Evolutionary conservation across 129 eudicot species (phyloP), one percentile per base, ranked within the genome.

Genomic region (Artemisia argyi): DNA sequence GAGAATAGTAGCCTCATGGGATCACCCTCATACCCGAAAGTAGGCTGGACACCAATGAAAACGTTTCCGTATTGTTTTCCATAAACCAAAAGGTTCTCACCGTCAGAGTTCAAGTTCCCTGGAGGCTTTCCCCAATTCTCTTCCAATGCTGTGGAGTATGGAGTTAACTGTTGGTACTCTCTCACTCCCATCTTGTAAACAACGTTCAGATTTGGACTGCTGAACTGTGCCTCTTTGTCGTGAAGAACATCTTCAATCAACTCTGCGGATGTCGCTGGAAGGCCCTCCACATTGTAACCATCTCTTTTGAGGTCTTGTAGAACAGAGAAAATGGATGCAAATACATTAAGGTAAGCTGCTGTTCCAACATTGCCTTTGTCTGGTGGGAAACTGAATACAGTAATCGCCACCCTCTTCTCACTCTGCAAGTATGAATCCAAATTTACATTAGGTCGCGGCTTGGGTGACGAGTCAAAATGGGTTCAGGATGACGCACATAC

Each of bases 41-140:
- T 95, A 20, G 99, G 99, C 69, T 95, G 99, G 57, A 95, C 96
- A 4, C 99, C 99, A n/a, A 95, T 95, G 83, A 95, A 95, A 19
- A 95, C 81, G 44, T 95, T 90, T 70, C 99, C 99, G 12, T 84
- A 95, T 57, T 85, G 90, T 66, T 95, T 95, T 3, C 99, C 99
- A 17, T 90, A 95, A 39, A 95, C 99, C 79, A 95, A 62, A 44
- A 95, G 99, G 66, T 95, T 95, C 75, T 95, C 99, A 16, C 99
- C 97, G 58, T 95, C 99, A 0, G 99, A 95, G 73, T 95, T 95
- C 82, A 95, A 73, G 62, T 91, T 95, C 50, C 99, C 97, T 15
- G 99, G 99, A 1, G 99, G 89, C 70, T 95, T 95, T 62, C 99
- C 99, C 99, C 99, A 95, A 86, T 95, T 95, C 12, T 95, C 99